These are phyloP conservation scores for Roridomyces roridus DNA, from an alignment of 768 basidiomycete species.

Conservation along the genomic window DNA sequence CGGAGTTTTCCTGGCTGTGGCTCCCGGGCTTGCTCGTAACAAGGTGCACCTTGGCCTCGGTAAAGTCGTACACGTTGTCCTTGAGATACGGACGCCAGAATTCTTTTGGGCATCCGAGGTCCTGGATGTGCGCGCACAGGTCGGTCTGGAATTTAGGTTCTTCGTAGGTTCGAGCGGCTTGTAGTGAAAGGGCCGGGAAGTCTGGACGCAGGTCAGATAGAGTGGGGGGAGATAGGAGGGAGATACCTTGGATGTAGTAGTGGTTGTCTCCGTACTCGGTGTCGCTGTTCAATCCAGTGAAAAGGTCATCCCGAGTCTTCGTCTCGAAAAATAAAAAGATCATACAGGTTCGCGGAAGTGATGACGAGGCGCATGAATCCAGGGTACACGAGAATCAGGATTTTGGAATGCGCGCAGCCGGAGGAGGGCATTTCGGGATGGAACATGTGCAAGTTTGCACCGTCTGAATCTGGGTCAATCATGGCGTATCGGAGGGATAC, in stretches of 20 bases:
- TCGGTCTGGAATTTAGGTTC: background rate
- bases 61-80: background rate
- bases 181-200: too few relatives aligned
- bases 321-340: too few relatives aligned
- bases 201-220: too few relatives aligned
- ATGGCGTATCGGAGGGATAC: background rate
- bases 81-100: background rate
- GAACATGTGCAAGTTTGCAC: constrained; percentile 5
- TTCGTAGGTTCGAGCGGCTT: too few relatives aligned
- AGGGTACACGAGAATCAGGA: constrained; percentile 9
- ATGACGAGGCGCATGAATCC: constrained; percentile 14
- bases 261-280: too few relatives aligned
- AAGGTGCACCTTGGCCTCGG: constrained; percentile 3
- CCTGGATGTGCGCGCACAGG: background rate
- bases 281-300: too few relatives aligned
- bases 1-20: background rate
- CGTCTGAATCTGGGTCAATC: constrained; percentile 1
- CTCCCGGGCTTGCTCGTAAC: constrained; percentile 4
- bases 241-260: too few relatives aligned
- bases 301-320: too few relatives aligned
- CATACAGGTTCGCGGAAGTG: constrained; percentile 18
- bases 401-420: constrained; percentile 13
- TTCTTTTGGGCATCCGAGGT: background rate
- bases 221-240: too few relatives aligned
- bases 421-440: background rate